Percentiles rank a stretch among this genome's conserved stretches.
Conservation (phyloP, 768 basidiomycete species). For the Russula emetica region DNA sequence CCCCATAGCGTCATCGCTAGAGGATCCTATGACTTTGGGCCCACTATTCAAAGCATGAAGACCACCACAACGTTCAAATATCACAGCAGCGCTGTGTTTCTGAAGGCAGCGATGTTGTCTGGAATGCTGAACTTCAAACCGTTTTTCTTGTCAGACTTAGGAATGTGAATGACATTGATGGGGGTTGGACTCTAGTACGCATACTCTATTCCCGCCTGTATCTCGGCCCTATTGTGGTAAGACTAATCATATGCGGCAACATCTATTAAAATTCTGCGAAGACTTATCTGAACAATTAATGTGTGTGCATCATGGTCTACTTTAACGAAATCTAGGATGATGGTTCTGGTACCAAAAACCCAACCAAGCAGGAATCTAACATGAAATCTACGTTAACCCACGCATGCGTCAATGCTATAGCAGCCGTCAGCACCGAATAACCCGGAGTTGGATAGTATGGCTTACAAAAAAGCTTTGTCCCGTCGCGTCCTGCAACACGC, state of each 20-base stretch:
- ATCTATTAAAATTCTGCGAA: background rate
- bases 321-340: constrained; percentile 30
- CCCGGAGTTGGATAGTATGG: constrained; percentile 16
- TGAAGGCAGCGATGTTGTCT: no score
- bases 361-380: constrained; percentile 89
- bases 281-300: no score
- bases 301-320: background rate
- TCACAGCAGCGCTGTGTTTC: no score
- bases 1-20: no score
- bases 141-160: no score
- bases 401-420: constrained; percentile 78
- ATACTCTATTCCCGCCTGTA: background rate
- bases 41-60: no score
- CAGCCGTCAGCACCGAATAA: background rate
- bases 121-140: no score
- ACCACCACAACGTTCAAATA: no score
- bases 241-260: background rate
- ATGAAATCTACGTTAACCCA: constrained; percentile 98
- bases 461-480: constrained; percentile 90
- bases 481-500: constrained; percentile 92
- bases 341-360: constrained; percentile 77
- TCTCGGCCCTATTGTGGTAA: no score
- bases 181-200: no score
- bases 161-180: no score
- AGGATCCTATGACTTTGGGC: no score